Percentiles rank a stretch among this genome's conserved stretches.
These are phyloP conservation scores for Pneumocystis sp. DNA, from an alignment of 1,139 yeast species.

Conservation along the genomic window DNA sequence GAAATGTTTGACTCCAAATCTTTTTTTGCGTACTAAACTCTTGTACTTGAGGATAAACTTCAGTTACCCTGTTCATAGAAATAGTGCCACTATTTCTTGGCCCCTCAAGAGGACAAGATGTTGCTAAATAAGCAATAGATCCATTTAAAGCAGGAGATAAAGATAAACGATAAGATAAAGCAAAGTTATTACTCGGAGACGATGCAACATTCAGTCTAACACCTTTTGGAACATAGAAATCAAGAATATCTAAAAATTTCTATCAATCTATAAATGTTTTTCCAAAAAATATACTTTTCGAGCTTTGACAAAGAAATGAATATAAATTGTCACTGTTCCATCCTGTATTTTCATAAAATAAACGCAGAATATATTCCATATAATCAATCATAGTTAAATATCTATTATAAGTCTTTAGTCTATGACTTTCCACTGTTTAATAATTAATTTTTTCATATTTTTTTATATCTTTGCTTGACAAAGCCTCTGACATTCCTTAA, in stretches of 20 bases:
- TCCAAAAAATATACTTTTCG: conserved; percentile 31
- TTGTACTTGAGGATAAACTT: conserved; percentile 29
- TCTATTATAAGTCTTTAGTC: not conserved
- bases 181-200: conserved; percentile 54
- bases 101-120: conserved; percentile 40
- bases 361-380: conserved; percentile 68
- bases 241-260: conserved; percentile 31
- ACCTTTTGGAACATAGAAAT: conserved; percentile 62
- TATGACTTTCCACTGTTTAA: not conserved
- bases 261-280: not conserved
- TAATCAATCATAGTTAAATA: conserved; percentile 17
- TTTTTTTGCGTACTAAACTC: conserved; percentile 8
- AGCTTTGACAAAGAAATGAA: conserved; percentile 55
- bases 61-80: conserved; percentile 25
- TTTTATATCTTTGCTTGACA: not conserved
- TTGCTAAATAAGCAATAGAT: conserved; percentile 65
- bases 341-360: conserved; percentile 50
- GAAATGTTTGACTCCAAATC: not conserved
- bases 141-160: conserved; percentile 62
- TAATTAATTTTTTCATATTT: not conserved
- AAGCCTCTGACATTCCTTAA: not conserved
- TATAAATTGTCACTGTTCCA: conserved; percentile 73
- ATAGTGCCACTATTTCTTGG: conserved; percentile 18
- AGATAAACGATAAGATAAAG: conserved; percentile 59
- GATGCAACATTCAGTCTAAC: conserved; percentile 54